Conservation (phyloP, 257 asterid species). For the Nicotiana undulata region DNA sequence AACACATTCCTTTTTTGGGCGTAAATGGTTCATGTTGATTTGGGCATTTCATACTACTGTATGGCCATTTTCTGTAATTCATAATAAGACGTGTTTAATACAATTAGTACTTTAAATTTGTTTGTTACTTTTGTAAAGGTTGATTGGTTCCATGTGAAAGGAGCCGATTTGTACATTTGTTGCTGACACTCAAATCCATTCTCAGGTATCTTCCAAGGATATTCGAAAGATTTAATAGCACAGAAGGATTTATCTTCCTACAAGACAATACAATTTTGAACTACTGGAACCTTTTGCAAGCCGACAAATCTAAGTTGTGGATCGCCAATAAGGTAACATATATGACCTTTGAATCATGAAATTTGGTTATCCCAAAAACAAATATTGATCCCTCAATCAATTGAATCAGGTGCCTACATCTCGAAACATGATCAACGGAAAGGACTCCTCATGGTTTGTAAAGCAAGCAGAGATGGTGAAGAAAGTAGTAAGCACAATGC, state of each 20-base stretch:
- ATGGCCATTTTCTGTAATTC: neutral
- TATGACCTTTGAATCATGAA: neutral
- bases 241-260: conserved; percentile 34
- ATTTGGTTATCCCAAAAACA: neutral
- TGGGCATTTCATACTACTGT: neutral
- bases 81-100: neutral
- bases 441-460: conserved; percentile 24
- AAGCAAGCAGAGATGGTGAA: conserved; percentile 35
- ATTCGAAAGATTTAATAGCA: conserved; percentile 22
- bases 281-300: conserved; percentile 42
- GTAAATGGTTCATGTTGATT: neutral
- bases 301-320: conserved; percentile 38
- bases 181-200: neutral
- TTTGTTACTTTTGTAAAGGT: neutral
- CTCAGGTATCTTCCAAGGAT: conserved; percentile 29
- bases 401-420: conserved; percentile 24
- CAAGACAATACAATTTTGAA: conserved; percentile 36
- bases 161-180: neutral
- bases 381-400: neutral
- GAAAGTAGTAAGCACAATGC: conserved; percentile 32
- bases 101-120: neutral
- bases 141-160: neutral
- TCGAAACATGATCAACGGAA: conserved; percentile 10
- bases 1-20: neutral
- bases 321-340: conserved; percentile 37